Base-by-base conservation (phyloP, 495 filamentous ascomycete genomes). In the Neurospora sp. region DNA sequence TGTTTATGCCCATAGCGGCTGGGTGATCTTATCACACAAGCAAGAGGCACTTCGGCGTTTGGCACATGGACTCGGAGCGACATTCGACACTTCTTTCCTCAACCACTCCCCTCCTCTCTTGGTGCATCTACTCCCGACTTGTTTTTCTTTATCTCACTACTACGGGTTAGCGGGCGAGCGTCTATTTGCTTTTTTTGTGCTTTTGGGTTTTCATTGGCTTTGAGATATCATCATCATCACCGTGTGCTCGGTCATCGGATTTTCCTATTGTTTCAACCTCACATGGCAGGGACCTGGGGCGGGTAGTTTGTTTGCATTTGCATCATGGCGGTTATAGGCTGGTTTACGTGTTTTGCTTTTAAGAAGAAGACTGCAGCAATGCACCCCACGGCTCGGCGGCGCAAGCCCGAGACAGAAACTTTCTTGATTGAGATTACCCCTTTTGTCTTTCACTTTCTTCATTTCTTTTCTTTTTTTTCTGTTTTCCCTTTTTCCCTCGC, bases 321-420 rank as follows among this genome's bases (percentile, higher is more conserved):
- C 81, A 80, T 80, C 77, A 79, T 74, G 79, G 78, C 78, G 72
- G 78, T 76, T 83, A 83, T 80, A 79, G 82, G 81, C 76, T 76
- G 77, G 72, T 77, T 79, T 76, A 77, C 76, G 74, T 76, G 76
- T 79, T 75, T 78, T 76, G 70, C 75, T 76, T 74, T 73, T 72
- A 78, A 82, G 81, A 79, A 84, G 77, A 81, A 84, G 75, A 84
- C 78, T 61, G 84, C 84, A 86, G 84, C 84, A 83, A 86, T 86
- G 84, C 84, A 85, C 79, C 79, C 79, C 78, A 72, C 79, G 74
- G 77, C 80, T 82, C 79, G 80, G 82, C 78, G 77, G 20, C 53
- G 40, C 68, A 74, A 83, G 77, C 78, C 80, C 82, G 80, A 79
- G 82, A 84, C 80, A 79, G 81, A 80, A 79, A 73, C 72, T 73